These are phyloP conservation scores for Calonectria henricotiae DNA, from an alignment of 2,329 filamentous ascomycete genomes.

Conservation along the genomic window DNA sequence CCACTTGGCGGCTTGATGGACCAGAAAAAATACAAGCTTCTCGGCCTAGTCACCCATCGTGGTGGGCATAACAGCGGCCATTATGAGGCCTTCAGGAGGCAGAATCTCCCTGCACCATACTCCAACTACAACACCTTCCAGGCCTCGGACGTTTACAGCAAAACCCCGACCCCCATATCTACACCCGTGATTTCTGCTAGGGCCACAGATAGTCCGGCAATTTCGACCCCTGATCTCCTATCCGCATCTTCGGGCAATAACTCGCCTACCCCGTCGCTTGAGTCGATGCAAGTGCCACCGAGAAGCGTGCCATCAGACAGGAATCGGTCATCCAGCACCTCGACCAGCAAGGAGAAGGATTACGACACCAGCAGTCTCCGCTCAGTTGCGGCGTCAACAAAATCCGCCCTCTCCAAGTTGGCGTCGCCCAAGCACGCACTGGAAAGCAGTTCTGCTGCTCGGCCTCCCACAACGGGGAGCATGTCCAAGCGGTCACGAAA, in stretches of 20 bases:
- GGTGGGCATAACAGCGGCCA: constrained; percentile 97
- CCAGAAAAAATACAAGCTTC: constrained; percentile 85
- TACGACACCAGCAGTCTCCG: constrained; percentile 69
- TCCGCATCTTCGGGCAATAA: constrained; percentile 57
- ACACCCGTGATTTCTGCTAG: constrained; percentile 65
- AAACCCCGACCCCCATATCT: constrained; percentile 69
- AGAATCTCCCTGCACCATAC: constrained; percentile 84
- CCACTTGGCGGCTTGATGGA: constrained; percentile 85
- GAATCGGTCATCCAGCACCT: constrained; percentile 49
- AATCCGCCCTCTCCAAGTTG: constrained; percentile 68
- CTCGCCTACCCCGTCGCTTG: constrained; percentile 60
- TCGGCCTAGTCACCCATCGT: constrained; percentile 93
- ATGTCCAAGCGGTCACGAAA: constrained; percentile 65
- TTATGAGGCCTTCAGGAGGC: constrained; percentile 95
- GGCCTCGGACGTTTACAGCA: constrained; percentile 81
- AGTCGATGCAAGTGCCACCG: constrained; percentile 54
- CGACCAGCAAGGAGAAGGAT: constrained; percentile 59
- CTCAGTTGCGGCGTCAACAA: constrained; percentile 72
- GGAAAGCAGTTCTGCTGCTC: constrained; percentile 47
- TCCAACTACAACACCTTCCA: constrained; percentile 88
- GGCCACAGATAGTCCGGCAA: constrained; percentile 60
- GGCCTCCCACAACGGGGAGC: constrained; percentile 45
- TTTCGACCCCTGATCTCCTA: constrained; percentile 67
- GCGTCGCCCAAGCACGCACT: constrained; percentile 59
- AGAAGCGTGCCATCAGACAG: constrained; percentile 56